Conservation (phyloP, 441 rosid genomes). For the Mallotus repandus region DNA sequence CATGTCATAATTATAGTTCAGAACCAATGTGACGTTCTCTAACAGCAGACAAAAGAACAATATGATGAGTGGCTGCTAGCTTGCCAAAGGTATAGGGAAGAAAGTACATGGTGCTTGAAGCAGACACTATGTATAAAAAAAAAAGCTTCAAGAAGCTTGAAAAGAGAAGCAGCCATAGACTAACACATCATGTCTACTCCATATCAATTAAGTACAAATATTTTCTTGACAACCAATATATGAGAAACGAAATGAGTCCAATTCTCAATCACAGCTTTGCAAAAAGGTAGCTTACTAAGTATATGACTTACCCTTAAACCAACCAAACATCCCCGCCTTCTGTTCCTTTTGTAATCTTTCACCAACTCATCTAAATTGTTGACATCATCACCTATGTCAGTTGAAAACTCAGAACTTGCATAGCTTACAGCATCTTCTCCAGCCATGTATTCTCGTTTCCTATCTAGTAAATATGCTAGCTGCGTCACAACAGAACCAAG, state of each 20-base stretch:
- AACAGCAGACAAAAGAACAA: not conserved
- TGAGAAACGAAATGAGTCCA: slow-evolving; percentile 9
- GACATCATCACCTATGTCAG: slow-evolving; percentile 55
- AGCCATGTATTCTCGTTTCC: slow-evolving; percentile 55
- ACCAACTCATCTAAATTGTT: slow-evolving; percentile 64
- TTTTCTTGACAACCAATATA: slow-evolving; percentile 2
- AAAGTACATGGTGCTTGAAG: not conserved
- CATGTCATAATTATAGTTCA: not conserved
- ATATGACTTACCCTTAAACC: slow-evolving; percentile 70
- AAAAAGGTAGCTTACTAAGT: slow-evolving; percentile 13
- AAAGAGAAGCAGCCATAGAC: too few relatives aligned
- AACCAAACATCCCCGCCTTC: slow-evolving; percentile 85
- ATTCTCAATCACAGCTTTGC: slow-evolving; percentile 3
- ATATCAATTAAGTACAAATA: not conserved
- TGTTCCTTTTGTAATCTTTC: slow-evolving; percentile 66
- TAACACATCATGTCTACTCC: not conserved
- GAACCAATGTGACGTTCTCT: not conserved
- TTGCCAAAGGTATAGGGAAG: not conserved
- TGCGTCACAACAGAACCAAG: slow-evolving; percentile 39
- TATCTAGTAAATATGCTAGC: slow-evolving; percentile 94
- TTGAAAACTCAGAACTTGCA: slow-evolving; percentile 49
- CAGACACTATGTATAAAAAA: not conserved
- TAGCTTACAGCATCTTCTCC: slow-evolving; percentile 69
- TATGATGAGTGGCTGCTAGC: not conserved
- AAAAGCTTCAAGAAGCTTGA: too few relatives aligned